Percentiles rank a stretch among this genome's conserved stretches.
Evolutionary conservation across 139 green algal genomes (phyloP).

Genomic region (Chlorella sp.): DNA sequence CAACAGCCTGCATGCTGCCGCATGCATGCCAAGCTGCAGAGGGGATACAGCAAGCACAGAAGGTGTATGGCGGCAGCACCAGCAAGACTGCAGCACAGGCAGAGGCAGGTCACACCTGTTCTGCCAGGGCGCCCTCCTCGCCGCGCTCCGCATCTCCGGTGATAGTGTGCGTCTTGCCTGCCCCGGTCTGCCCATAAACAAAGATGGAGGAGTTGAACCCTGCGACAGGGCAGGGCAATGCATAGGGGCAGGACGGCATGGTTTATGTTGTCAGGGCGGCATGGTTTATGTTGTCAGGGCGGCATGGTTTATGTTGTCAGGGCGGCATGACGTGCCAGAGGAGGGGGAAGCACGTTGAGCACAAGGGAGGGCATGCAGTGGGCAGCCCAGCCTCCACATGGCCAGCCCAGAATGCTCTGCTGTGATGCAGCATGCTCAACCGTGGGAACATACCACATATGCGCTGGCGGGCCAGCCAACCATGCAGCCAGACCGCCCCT

Average conservation of each 20-base stretch:
- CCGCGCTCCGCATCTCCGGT: conserved; percentile 48
- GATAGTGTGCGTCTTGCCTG: conserved; percentile 85
- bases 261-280: too few species aligned
- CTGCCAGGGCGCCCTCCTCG: conserved; percentile 32
- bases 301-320: too few species aligned
- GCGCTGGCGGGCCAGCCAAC: not conserved
- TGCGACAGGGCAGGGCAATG: not conserved
- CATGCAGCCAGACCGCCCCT: too few species aligned
- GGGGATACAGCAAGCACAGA: not conserved
- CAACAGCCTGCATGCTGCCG: not conserved
- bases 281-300: not conserved
- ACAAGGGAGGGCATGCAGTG: not conserved
- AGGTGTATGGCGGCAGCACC: not conserved
- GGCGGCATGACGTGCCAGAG: not conserved
- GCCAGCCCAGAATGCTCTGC: not conserved
- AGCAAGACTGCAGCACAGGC: not conserved
- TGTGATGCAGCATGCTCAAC: not conserved
- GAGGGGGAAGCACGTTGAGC: not conserved
- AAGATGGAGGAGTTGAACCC: conserved; percentile 87
- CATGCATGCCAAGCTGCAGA: not conserved
- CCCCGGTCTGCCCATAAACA: conserved; percentile 75
- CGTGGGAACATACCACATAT: not conserved
- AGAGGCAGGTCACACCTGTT: not conserved
- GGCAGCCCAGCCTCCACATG: not conserved
- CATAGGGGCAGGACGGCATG: not conserved